These are phyloP conservation scores for Trifolium subterraneum DNA, from an alignment of 306 rosid species.

Conservation along the genomic window DNA sequence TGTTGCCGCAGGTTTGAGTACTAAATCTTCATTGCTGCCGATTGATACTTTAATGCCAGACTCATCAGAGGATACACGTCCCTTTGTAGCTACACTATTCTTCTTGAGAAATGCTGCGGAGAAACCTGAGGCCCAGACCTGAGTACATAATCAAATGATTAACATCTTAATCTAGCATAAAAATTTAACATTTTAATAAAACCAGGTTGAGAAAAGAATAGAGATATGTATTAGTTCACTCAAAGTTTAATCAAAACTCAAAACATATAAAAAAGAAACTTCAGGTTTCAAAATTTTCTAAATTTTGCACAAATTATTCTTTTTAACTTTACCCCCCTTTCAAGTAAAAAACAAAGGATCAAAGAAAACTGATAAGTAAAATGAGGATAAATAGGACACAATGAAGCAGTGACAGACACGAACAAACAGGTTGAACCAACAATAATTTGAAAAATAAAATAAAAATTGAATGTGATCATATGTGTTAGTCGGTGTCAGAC, in stretches of 20 bases:
- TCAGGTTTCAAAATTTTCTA: conserved; percentile 25
- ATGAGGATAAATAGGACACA: neutral
- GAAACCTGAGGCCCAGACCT: conserved; percentile 99
- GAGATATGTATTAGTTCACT: neutral
- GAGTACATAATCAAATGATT: conserved; percentile 36
- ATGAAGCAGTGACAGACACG: no score
- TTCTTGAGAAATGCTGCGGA: conserved; percentile 95
- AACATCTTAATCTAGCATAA: conserved; percentile 17
- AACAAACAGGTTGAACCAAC: no score
- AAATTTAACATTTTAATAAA: conserved; percentile 8
- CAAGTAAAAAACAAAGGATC: neutral
- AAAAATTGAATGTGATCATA: no score
- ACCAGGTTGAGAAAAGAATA: conserved; percentile 19
- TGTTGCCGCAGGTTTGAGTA: conserved; percentile 74
- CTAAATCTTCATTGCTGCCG: conserved; percentile 47
- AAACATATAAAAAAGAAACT: conserved; percentile 10
- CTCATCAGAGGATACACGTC: conserved; percentile 48
- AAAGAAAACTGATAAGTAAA: neutral
- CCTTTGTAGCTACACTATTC: conserved; percentile 82
- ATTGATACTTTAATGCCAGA: conserved; percentile 53
- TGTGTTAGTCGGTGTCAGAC: no score
- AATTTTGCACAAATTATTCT: neutral
- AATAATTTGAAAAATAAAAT: no score
- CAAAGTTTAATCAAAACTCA: conserved; percentile 11
- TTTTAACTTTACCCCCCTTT: neutral